Base-by-base conservation (phyloP, 2,329 filamentous ascomycete genomes). In the Hypoxylon sp. region DNA sequence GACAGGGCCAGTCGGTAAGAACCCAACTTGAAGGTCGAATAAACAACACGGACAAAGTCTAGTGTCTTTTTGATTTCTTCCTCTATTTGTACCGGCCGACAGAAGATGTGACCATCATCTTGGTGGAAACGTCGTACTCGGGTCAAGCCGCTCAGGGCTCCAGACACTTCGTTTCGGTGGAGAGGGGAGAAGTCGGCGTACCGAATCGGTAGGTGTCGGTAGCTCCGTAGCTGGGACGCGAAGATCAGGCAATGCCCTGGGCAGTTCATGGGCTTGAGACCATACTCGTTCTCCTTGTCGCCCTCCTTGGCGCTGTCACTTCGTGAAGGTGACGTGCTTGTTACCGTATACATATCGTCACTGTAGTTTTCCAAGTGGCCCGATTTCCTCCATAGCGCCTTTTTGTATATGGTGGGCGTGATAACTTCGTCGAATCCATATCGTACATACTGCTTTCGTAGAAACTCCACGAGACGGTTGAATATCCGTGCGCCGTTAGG, bases 191-290 rank as follows among this genome's bases (percentile, higher is more conserved):
- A 98, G 78, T 99, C 96, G 53, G 96, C 95, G 81, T 97, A 91
- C 75, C 96, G 87, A 81, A 96, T 90, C 26, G 96, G 96, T 62
- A 99, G 83, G 73, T 98, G 93, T 74, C 91, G 86, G 80, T 98
- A 97, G 79, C 91, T 96, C 73, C 93, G 87, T 75, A 93, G 91
- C 56, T 91, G 87, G 78, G 95, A 91, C 51, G 86, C 88, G 78
- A 97, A 97, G 74, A 97, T 91, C 70, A 96, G 82, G 79, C 92
- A 96, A 80, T 98, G 95, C 26, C 93, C 93, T 3, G 96, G 96
- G 81, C 96, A 99, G 82, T 98, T 98, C 96, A 98, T 98, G 26
- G 95, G 95, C 82, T 98, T 98, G 53, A 98, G 82, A 14, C 89
- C 93, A 26, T 77, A 77, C 44, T 76, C 75, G 51, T 76, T 72